These are phyloP conservation scores for Ascoidea tarda DNA, from an alignment of 805 yeast genomes.

Conservation along the genomic window DNA sequence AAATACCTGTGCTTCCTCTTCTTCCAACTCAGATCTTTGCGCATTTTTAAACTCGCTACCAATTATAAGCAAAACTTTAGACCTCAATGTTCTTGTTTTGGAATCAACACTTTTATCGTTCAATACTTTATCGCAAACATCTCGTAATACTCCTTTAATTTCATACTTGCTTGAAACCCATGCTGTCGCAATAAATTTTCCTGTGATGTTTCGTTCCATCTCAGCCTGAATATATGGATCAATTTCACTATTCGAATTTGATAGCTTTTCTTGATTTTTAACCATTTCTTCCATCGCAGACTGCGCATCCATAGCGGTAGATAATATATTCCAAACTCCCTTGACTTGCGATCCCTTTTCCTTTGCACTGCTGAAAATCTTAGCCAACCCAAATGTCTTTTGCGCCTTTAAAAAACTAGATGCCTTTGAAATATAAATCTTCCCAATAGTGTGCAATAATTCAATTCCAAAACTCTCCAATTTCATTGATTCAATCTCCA, in stretches of 20 bases:
- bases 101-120: slow-evolving; percentile 50
- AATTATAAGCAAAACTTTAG: slow-evolving; percentile 61
- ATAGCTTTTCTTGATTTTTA: slow-evolving; percentile 45
- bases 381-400: slow-evolving; percentile 77
- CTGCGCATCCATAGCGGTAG: slow-evolving; percentile 84
- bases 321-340: slow-evolving; percentile 70
- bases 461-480: slow-evolving; percentile 94
- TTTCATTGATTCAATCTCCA: slow-evolving; percentile 69
- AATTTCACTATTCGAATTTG: slow-evolving; percentile 32
- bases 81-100: slow-evolving; percentile 55
- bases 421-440: slow-evolving; percentile 63
- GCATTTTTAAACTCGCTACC: slow-evolving; percentile 59
- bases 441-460: slow-evolving; percentile 71
- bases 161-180: slow-evolving; percentile 93
- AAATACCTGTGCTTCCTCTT: slow-evolving; percentile 81
- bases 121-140: slow-evolving; percentile 67
- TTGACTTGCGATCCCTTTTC: slow-evolving; percentile 76
- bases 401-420: slow-evolving; percentile 58
- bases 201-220: slow-evolving; percentile 69
- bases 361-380: slow-evolving; percentile 66
- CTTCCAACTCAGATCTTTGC: slow-evolving; percentile 72
- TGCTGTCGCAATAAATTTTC: slow-evolving; percentile 84
- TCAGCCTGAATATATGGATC: slow-evolving; percentile 55
- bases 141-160: slow-evolving; percentile 63
- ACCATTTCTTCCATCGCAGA: slow-evolving; percentile 59